Conservation (phyloP, 371 early-diverging fungal species). For the Chytridiales sp. region DNA sequence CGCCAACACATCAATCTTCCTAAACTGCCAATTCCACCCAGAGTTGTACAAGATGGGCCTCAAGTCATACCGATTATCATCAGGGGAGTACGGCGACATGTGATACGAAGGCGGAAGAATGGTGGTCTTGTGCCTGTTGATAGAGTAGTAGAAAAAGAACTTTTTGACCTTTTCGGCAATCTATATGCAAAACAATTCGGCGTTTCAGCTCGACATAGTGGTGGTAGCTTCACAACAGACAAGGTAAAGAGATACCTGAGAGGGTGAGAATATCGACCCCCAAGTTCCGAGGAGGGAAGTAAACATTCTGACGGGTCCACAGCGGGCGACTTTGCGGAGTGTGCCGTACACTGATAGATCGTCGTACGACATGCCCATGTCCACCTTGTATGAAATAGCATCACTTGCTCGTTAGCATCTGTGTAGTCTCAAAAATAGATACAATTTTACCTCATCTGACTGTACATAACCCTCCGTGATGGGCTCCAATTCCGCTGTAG, state of each 20-base stretch:
- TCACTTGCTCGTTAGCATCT: not conserved
- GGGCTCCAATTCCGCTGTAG: constrained; percentile 96
- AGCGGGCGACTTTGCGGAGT: constrained; percentile 80
- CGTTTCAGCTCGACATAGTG: not conserved
- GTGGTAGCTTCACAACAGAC: not conserved
- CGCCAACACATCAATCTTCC: constrained; percentile 71
- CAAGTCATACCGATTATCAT: constrained; percentile 95
- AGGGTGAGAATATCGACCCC: constrained; percentile 62
- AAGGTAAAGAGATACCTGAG: constrained; percentile 51
- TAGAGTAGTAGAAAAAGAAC: constrained; percentile 93
- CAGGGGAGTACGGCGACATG: constrained; percentile 92
- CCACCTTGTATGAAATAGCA: constrained; percentile 59
- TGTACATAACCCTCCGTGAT: constrained; percentile 58
- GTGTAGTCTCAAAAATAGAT: not conserved
- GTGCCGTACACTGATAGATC: constrained; percentile 90
- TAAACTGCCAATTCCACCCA: constrained; percentile 89
- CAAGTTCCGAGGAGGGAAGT: constrained; percentile 76
- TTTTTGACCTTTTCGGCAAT: constrained; percentile 67
- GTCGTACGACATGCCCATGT: constrained; percentile 97
- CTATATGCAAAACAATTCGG: not conserved
- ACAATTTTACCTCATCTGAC: constrained; percentile 20
- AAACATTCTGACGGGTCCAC: constrained; percentile 95
- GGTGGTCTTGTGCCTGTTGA: constrained; percentile 98
- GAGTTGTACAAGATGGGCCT: constrained; percentile 94
- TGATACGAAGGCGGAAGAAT: constrained; percentile 95